Conservation (phyloP, 768 basidiomycete genomes). For the Hirschioporus abietinus region DNA sequence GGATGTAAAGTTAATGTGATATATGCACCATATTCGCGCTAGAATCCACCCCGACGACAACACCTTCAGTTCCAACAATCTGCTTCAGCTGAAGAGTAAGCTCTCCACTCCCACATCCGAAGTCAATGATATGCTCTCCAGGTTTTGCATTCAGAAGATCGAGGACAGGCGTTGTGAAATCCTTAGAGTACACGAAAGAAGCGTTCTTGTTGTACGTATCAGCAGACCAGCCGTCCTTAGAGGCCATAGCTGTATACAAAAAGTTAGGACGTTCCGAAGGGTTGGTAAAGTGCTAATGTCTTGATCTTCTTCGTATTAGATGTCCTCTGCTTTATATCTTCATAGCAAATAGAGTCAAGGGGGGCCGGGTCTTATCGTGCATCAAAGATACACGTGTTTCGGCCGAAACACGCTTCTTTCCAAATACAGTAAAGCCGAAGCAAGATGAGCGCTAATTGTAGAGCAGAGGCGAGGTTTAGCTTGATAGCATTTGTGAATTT, state of each 20-base stretch:
- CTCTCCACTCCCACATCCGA: constrained; percentile 84
- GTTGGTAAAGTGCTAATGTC: not conserved
- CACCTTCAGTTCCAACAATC: constrained; percentile 43
- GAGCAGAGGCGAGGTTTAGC: not conserved
- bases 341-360: not conserved
- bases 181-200: constrained; percentile 61
- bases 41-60: constrained; percentile 64
- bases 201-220: constrained; percentile 57
- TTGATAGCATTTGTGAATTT: too few species aligned
- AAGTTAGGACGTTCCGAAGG: not conserved
- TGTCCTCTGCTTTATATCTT: not conserved
- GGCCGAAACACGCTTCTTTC: not conserved
- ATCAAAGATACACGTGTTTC: not conserved
- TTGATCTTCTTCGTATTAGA: not conserved
- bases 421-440: not conserved
- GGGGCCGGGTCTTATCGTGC: too few species aligned
- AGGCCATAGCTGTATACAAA: not conserved
- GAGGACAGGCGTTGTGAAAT: constrained; percentile 51
- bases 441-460: not conserved
- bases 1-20: not conserved
- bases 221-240: constrained; percentile 48
- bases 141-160: constrained; percentile 54
- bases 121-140: constrained; percentile 67
- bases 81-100: constrained; percentile 54
- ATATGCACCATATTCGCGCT: constrained; percentile 65